Evolutionary conservation across 2,329 filamentous ascomycete genomes (phyloP).

Genomic region (Remersonia thermophila): DNA sequence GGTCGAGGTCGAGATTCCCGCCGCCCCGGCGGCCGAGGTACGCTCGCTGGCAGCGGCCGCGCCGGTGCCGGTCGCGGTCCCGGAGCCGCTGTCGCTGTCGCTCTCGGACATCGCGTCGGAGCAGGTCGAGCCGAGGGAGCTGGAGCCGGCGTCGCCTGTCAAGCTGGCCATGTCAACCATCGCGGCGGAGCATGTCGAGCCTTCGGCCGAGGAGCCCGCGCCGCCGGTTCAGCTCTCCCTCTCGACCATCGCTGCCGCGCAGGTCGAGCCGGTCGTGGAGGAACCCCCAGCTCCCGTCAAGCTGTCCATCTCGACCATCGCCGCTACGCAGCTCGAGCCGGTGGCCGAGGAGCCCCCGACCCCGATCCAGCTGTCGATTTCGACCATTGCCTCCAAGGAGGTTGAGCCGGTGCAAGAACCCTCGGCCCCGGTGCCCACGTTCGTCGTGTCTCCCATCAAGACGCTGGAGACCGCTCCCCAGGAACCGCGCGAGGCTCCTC

Average conservation of each 20-base stretch:
- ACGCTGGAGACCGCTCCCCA: slow-evolving; percentile 16
- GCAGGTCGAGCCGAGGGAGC: slow-evolving; percentile 21
- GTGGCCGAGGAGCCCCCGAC: background rate
- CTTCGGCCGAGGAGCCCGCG: slow-evolving; percentile 17
- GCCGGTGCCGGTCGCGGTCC: slow-evolving; percentile 8
- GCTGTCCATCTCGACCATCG: slow-evolving; percentile 12
- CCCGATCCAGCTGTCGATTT: slow-evolving; percentile 3
- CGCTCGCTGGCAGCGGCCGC: slow-evolving; percentile 4
- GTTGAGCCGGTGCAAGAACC: slow-evolving; percentile 18
- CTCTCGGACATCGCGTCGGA: slow-evolving; percentile 25
- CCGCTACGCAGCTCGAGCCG: slow-evolving; percentile 9
- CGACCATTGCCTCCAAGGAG: slow-evolving; percentile 17
- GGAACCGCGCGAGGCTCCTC: no score
- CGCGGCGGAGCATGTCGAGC: slow-evolving; percentile 22
- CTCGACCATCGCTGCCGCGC: slow-evolving; percentile 23
- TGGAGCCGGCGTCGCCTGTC: slow-evolving; percentile 13
- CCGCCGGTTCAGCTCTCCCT: slow-evolving; percentile 15
- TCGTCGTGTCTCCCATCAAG: slow-evolving; percentile 22
- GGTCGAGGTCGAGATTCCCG: slow-evolving; percentile 12
- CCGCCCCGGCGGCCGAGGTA: slow-evolving; percentile 6
- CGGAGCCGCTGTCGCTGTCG: slow-evolving; percentile 20
- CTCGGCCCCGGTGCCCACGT: slow-evolving; percentile 7
- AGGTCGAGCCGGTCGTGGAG: slow-evolving; percentile 21
- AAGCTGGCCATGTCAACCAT: slow-evolving; percentile 22
- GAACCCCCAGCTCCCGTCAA: slow-evolving; percentile 12